Conservation (phyloP, 441 rosid species). For the Populus hybrid region DNA sequence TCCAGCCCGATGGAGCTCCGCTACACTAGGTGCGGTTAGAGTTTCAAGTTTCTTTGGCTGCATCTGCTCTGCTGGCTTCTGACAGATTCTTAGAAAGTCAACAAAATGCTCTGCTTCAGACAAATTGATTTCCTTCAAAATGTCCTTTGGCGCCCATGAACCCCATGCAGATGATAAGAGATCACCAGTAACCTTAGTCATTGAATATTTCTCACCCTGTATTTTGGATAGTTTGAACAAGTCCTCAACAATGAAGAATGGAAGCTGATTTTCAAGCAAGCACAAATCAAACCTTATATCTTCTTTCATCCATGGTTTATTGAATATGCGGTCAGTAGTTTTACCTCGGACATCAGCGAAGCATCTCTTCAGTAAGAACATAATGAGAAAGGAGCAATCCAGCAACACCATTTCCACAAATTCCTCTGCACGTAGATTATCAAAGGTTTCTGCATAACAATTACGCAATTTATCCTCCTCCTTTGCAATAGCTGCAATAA, state of each 20-base stretch:
- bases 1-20: neutral
- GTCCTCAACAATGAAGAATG: no score
- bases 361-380: neutral
- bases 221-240: no score
- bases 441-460: constrained; percentile 18
- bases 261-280: no score
- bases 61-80: no score
- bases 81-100: no score
- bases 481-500: neutral
- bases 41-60: no score
- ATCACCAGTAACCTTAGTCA: constrained; percentile 5
- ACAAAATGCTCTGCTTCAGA: no score
- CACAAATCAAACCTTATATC: constrained; percentile 3
- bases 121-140: neutral
- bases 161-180: constrained; percentile 4
- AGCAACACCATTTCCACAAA: neutral
- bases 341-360: neutral
- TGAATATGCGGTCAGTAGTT: constrained; percentile 6
- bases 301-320: constrained; percentile 10
- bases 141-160: neutral
- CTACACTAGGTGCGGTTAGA: no score
- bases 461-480: neutral
- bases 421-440: neutral
- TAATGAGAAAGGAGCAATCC: constrained; percentile 3
- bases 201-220: neutral